These are phyloP conservation scores for Kuraishia capsulata DNA, from an alignment of 805 yeast species.

Conservation along the genomic window DNA sequence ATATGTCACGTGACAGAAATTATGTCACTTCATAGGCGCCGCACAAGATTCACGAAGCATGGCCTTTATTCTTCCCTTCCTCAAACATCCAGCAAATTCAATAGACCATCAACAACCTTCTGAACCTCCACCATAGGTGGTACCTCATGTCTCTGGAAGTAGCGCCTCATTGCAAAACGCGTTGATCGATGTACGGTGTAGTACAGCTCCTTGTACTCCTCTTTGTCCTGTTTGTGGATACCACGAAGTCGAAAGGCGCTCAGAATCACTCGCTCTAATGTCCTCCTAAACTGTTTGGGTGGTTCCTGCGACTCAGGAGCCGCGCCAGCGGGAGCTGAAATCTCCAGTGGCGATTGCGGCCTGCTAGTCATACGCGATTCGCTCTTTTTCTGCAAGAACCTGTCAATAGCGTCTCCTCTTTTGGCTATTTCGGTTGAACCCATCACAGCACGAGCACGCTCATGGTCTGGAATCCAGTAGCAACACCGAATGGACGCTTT, in stretches of 20 bases:
- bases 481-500: background rate
- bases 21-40: too few relatives aligned
- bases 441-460: background rate
- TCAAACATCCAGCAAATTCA: slow-evolving; percentile 23
- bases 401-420: slow-evolving; percentile 1
- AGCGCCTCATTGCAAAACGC: slow-evolving; percentile 26
- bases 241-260: slow-evolving; percentile 24
- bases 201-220: slow-evolving; percentile 24
- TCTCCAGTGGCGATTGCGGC: slow-evolving; percentile 11
- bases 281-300: slow-evolving; percentile 11
- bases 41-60: too few relatives aligned
- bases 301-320: slow-evolving; percentile 22
- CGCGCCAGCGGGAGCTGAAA: too few relatives aligned
- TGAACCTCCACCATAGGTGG: slow-evolving; percentile 22
- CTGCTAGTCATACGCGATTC: slow-evolving; percentile 7
- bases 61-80: too few relatives aligned
- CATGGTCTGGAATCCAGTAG: background rate
- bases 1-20: too few relatives aligned
- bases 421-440: slow-evolving; percentile 10
- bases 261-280: slow-evolving; percentile 18
- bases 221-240: slow-evolving; percentile 17
- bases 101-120: slow-evolving; percentile 24
- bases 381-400: slow-evolving; percentile 2
- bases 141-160: slow-evolving; percentile 7
- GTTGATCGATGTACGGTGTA: slow-evolving; percentile 25